Percentiles rank a stretch among this genome's conserved stretches.
phyloP scores from a whole-genome alignment of 345 rosid genomes.

The Populus pruinosa region DNA sequence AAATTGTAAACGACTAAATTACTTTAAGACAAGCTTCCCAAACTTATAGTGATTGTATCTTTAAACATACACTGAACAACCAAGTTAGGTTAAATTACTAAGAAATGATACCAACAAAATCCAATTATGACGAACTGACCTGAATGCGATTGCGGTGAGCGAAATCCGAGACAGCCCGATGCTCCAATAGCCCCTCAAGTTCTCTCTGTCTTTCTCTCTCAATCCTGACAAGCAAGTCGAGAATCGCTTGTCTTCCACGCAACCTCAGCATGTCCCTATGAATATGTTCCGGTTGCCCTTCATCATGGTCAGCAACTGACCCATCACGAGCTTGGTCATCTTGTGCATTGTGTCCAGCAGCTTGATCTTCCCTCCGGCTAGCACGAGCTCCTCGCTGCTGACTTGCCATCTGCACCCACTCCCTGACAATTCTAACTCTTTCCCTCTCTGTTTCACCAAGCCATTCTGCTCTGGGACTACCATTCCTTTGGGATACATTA shows the following conservation, averaged over 20 bases:
- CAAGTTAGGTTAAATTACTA: not conserved
- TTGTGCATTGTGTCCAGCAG: slow-evolving; percentile 42
- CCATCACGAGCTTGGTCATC: slow-evolving; percentile 54
- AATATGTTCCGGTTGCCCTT: slow-evolving; percentile 70
- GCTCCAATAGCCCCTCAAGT: slow-evolving; percentile 87
- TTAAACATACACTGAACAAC: not conserved
- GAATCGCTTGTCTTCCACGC: slow-evolving; percentile 88
- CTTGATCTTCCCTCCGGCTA: slow-evolving; percentile 59
- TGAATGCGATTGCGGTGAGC: slow-evolving; percentile 98
- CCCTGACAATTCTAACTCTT: slow-evolving; percentile 94
- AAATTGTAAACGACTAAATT: not conserved
- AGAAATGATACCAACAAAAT: not conserved
- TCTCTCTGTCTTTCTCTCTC: slow-evolving; percentile 91
- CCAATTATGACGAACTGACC: slow-evolving; percentile 40
- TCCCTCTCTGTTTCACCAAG: slow-evolving; percentile 97
- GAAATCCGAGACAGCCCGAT: slow-evolving; percentile 95
- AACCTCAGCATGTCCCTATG: slow-evolving; percentile 73
- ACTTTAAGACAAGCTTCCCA: not conserved
- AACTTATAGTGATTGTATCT: not conserved
- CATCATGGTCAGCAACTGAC: slow-evolving; percentile 50
- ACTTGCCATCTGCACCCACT: slow-evolving; percentile 95
- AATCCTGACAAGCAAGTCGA: slow-evolving; percentile 80
- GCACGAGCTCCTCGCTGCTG: slow-evolving; percentile 77
- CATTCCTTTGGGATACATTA: slow-evolving; percentile 54
- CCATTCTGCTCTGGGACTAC: slow-evolving; percentile 80